phyloP scores from a whole-genome alignment of 2,329 filamentous ascomycete species.

The Exophiala bonariae region DNA sequence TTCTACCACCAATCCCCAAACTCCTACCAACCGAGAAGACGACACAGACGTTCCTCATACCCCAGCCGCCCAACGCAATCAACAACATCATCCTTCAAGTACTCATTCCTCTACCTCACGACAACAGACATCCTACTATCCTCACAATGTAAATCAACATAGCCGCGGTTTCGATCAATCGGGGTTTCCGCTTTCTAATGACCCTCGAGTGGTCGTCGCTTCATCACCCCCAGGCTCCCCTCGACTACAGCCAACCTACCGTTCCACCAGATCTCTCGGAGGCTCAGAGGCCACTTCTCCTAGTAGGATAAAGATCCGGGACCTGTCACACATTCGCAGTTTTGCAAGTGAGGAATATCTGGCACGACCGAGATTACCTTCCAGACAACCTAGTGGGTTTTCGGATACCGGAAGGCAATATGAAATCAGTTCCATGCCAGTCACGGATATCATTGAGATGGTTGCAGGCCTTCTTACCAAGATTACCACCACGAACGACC shows the following conservation, averaged over 20 bases:
- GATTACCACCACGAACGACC: conserved; percentile 94
- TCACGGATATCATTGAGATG: conserved; percentile 98
- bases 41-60: conserved; percentile 2
- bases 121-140: conserved; percentile 14
- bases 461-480: conserved; percentile 94
- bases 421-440: conserved; percentile 97
- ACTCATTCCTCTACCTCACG: conserved; percentile 12
- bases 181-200: conserved; percentile 31
- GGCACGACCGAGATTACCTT: conserved; percentile 51
- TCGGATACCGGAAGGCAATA: conserved; percentile 65
- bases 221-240: conserved; percentile 45
- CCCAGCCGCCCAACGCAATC: conserved; percentile 7
- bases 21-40: conserved; percentile 10
- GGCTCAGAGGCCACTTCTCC: conserved; percentile 49
- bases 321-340: conserved; percentile 86
- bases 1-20: not conserved
- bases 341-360: conserved; percentile 78
- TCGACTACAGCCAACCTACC: conserved; percentile 45
- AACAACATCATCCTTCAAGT: conserved; percentile 9
- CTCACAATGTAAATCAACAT: conserved; percentile 23
- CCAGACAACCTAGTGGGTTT: conserved; percentile 42
- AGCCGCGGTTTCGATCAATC: conserved; percentile 29
- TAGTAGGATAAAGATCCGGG: conserved; percentile 74
- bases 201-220: conserved; percentile 31
- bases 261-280: conserved; percentile 43